Evolutionary conservation across 441 rosid genomes (phyloP), one percentile per base, ranked within the genome.

Genomic region (Pelargonium australe): DNA sequence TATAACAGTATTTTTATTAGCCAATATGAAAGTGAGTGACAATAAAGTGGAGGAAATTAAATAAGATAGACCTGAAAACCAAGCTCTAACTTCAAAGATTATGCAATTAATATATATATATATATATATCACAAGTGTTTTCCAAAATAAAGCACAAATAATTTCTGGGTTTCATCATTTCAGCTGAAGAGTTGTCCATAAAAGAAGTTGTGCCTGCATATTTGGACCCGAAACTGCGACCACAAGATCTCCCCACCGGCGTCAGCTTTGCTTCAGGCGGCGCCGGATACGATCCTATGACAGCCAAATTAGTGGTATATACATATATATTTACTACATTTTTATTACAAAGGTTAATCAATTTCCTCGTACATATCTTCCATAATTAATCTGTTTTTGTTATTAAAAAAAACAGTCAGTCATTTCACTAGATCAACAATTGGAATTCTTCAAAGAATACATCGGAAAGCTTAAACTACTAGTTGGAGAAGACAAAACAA

Each of bases 211-310:
- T 93, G 31, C 97, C 96, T 0, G 86, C 97, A 37, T 93, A 91
- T 76, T 66, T 91, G 55, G 92, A 87, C 64, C 86, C 89, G 51
- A 67, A 74, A 3, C 31, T 91, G 62, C 65, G 53, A 66, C 74
- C 85, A 7, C 25, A 78, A 68, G 97, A 94, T 76, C 88, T 89
- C 5, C 6, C 74, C 69, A 89, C 96, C 3, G 98, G 98, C 19
- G 97, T 89, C 14, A 79, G 86, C 70, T 94, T 94, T 71, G 98
- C 97, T 37, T 91, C 98, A 0, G 89, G 97, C 20, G 97, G 88
- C 68, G 13, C 78, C 1, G 98, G 98, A 13, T 93, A 75, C 47
- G 97, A 90, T 79, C 94, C 98, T 16, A 17, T 87, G 64, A 93
- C 98, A 17, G 66, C 97, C 1, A 71, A 64, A 65, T 65, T 85